Base-by-base conservation (phyloP, 2,329 filamentous ascomycete species). In the Fusarium coffeatum region DNA sequence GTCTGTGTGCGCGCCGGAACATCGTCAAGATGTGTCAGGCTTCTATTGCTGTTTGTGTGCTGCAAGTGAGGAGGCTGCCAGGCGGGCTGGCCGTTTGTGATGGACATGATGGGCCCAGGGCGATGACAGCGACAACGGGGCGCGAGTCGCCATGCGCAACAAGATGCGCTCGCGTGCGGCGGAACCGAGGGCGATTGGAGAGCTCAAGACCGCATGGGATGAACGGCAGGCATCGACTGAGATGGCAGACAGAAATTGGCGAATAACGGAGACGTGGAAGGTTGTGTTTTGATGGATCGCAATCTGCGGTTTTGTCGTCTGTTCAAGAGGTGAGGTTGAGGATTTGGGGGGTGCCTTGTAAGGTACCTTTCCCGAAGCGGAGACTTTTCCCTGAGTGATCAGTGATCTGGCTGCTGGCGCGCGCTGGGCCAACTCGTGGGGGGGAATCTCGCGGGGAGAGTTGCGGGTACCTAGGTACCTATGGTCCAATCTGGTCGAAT, bases 51-150 rank as follows among this genome's bases (percentile, higher is more conserved):
- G 77, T 82, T 82, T 71, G 80, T 76, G 67, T 85, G 81, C 76
- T 83, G 81, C 67, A 83, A 78, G 68, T 85, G 84, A 74, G 88
- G 86, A 74, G 88, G 85, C 69, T 86, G 86, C 90, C 90, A 92
- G 85, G 82, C 78, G 73, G 86, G 83, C 83, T 90, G 88, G 82
- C 88, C 86, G 82, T 90, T 89, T 81, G 86, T 83, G 82, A 89
- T 83, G 80, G 89, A 89, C 89, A 91, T 91, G 80, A 82, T 86
- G 80, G 80, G 80, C 80, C 81, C 81, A 77, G 79, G 78, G 79
- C 81, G 83, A 81, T 84, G 84, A 79, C 80, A 81, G 81, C 80
- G 81, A 82, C 79, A 76, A 78, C 79, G 73, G 78, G 81, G 79
- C 80, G 81, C 79, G 78, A 81, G 85, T 81, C 85, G 85, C 86